Percentiles rank a stretch among this genome's conserved stretches.
Evolutionary conservation across 1,139 yeast species (phyloP).

Genomic region (Hansenula lynferdii): DNA sequence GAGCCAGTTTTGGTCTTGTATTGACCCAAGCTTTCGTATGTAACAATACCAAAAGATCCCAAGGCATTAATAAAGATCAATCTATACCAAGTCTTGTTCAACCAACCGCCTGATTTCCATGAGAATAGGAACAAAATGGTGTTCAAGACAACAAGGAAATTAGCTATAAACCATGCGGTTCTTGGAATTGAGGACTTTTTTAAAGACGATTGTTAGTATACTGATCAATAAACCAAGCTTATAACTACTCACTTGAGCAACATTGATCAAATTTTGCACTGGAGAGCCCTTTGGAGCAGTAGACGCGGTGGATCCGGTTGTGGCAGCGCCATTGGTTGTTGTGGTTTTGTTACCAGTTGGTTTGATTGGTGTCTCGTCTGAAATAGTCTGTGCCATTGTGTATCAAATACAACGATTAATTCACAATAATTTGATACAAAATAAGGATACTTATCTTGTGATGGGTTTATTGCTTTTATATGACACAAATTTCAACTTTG

Average conservation of each 20-base stretch:
- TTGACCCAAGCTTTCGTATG: constrained; percentile 41
- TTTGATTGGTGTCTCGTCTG: neutral
- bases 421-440: too few species aligned
- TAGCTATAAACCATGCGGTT: constrained; percentile 49
- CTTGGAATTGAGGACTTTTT: constrained; percentile 21
- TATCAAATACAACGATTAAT: too few species aligned
- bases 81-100: constrained; percentile 49
- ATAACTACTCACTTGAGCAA: neutral
- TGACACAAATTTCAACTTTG: neutral
- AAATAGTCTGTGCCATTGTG: neutral
- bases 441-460: neutral
- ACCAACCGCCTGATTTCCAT: constrained; percentile 29
- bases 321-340: neutral
- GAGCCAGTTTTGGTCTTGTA: constrained; percentile 10
- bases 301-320: neutral
- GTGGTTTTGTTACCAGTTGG: neutral
- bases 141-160: constrained; percentile 55
- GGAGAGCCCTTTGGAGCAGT: neutral
- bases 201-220: too few species aligned
- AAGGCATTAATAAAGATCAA: constrained; percentile 61
- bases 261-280: neutral
- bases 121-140: constrained; percentile 51
- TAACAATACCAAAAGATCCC: constrained; percentile 72
- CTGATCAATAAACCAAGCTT: too few species aligned
- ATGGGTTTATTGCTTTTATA: neutral